phyloP scores from a whole-genome alignment of 768 basidiomycete genomes.

The Chalciporus pseudorubinellus region DNA sequence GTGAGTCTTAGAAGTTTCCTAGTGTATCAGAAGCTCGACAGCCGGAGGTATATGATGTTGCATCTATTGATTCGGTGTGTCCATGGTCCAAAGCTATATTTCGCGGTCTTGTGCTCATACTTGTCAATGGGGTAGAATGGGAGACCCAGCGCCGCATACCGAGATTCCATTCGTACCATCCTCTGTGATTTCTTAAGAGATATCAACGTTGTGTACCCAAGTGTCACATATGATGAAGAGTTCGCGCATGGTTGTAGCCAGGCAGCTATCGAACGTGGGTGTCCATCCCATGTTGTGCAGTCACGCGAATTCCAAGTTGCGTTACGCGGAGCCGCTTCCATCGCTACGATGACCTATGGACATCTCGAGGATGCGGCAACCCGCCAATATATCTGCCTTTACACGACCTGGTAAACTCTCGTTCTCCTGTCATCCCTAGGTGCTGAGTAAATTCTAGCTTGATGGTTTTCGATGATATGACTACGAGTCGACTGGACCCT shows the following conservation, averaged over 20 bases:
- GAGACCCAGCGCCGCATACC: background rate
- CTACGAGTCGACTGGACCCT: constrained; percentile 2
- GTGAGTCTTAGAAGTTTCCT: background rate
- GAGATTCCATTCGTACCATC: background rate
- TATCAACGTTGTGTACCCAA: constrained; percentile 1
- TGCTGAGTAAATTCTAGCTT: background rate
- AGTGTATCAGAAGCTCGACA: background rate
- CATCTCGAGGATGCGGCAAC: constrained; percentile 1
- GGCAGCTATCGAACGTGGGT: background rate
- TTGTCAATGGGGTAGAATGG: background rate
- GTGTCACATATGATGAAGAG: background rate
- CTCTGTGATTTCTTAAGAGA: constrained; percentile 1
- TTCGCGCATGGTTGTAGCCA: background rate
- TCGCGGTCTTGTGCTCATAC: background rate
- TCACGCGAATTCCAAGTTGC: constrained; percentile 5
- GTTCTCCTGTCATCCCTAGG: background rate
- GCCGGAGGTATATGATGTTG: background rate
- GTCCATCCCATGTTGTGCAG: background rate
- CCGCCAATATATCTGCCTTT: constrained; percentile 4
- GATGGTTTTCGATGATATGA: constrained; percentile 5
- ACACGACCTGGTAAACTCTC: constrained; percentile 1
- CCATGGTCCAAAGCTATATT: background rate
- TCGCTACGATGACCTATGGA: constrained; percentile 1
- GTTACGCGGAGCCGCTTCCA: background rate
- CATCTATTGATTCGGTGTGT: background rate